Evolutionary conservation across 345 rosid genomes (phyloP), one percentile per base, ranked within the genome.

Genomic region (Luvunga scandens): DNA sequence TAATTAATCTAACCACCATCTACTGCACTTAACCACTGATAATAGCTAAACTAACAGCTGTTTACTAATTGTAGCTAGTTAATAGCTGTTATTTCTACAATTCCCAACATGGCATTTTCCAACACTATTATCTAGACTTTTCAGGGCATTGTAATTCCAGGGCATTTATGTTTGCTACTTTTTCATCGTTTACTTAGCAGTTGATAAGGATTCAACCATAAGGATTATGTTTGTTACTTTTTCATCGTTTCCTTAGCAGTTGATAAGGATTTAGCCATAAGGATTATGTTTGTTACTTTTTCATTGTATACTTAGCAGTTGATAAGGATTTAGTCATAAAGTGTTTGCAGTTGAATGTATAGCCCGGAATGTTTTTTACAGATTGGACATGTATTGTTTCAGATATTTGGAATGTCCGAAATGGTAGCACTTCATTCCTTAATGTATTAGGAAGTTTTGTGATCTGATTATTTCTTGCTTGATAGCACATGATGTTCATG

Each of bases 281-380:
- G 18, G 12, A n/a, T n/a, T n/a, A n/a, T n/a, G 66, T 73, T 57
- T 73, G 34, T 34, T 31, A 24, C 27, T 71, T 19, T 38, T 38
- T 14, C 12, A 42, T 61, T 27, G 27, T 63, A 19, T 55, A 71
- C 59, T 28, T 19, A 10, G 63, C 13, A 62, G 7, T 24, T 69
- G 59, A 5, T 45, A 16, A 9, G 19, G 60, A 27, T 18, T 22
- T 24, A 27, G 61, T 48, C 5, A 10, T 68, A 27, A 2, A 27
- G 12, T n/a, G 66, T 73, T 57, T 73, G 34, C 59, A 34, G 55
- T 59, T 73, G 66, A 50, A 33, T 72, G 48, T 57, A 72, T 10
- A 24, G 8, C 75, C 45, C 14, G 13, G 53, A 10, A 34, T 30
- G 30, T 55, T 18, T 56, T 71, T 69, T 45, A 25, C 34, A 2